Conservation (phyloP, 2,329 filamentous ascomycete genomes). For the Colletotrichum viniferum region DNA sequence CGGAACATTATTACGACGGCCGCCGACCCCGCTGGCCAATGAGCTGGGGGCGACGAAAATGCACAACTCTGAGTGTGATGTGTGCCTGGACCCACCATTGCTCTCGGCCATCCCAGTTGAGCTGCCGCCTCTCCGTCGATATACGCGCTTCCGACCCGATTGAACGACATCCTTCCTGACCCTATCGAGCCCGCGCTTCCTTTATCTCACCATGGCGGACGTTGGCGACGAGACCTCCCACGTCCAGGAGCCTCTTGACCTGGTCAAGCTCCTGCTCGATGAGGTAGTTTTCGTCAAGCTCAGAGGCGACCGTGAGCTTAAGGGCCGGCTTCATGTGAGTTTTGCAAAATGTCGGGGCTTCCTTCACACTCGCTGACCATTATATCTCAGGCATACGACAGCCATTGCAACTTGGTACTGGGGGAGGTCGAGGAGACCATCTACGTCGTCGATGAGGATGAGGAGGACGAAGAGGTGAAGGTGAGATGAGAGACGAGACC, state of each 20-base stretch:
- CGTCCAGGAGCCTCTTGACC: constrained; percentile 90
- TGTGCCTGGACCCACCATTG: constrained; percentile 9
- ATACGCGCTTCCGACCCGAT: neutral
- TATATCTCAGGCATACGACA: constrained; percentile 83
- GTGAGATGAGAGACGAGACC: constrained; percentile 46
- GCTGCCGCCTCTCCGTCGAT: neutral
- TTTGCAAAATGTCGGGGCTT: constrained; percentile 14
- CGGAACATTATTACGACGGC: constrained; percentile 4
- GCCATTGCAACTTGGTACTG: constrained; percentile 95
- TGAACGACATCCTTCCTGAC: neutral
- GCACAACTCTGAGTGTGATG: constrained; percentile 2
- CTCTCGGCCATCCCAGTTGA: constrained; percentile 12
- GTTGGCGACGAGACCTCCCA: constrained; percentile 73
- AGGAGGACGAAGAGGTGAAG: constrained; percentile 77
- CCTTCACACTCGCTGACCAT: constrained; percentile 2
- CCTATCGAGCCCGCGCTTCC: neutral
- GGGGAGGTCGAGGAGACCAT: constrained; percentile 98
- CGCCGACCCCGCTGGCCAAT: neutral
- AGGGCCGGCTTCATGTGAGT: constrained; percentile 90
- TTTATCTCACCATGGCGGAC: constrained; percentile 73
- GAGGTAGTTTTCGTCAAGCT: constrained; percentile 98
- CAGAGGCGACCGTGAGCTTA: constrained; percentile 91
- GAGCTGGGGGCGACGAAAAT: neutral
- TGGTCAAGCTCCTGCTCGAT: constrained; percentile 92
- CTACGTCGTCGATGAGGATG: constrained; percentile 88